phyloP scores from a whole-genome alignment of 1,284 basidiomycete genomes.

The Peniophora sp. region DNA sequence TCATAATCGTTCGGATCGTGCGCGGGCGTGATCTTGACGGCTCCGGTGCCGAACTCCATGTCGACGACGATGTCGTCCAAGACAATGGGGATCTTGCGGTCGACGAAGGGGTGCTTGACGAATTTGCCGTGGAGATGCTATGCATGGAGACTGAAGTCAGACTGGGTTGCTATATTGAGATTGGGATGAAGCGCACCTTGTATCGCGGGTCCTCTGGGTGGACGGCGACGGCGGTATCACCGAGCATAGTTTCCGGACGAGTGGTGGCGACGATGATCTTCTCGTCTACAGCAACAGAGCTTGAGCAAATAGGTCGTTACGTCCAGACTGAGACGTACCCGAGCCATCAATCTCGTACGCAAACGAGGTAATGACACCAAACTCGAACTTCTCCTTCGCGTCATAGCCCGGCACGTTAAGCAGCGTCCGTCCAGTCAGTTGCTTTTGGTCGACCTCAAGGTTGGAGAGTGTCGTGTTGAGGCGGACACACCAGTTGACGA shows the following conservation, averaged over 20 bases:
- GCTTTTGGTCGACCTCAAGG: slow-evolving; percentile 95
- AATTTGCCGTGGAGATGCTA: slow-evolving; percentile 91
- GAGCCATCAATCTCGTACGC: slow-evolving; percentile 88
- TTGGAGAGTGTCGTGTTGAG: slow-evolving; percentile 97
- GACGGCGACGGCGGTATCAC: slow-evolving; percentile 96
- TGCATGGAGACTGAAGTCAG: not conserved
- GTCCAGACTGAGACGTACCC: slow-evolving; percentile 28
- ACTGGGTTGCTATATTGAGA: not conserved
- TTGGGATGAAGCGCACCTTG: slow-evolving; percentile 29
- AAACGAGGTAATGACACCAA: slow-evolving; percentile 95
- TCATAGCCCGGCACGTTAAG: slow-evolving; percentile 94
- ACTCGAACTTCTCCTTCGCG: slow-evolving; percentile 91
- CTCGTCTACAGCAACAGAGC: slow-evolving; percentile 51
- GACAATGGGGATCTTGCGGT: slow-evolving; percentile 85
- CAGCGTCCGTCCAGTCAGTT: slow-evolving; percentile 83
- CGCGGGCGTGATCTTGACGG: slow-evolving; percentile 99
- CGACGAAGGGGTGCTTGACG: slow-evolving; percentile 85
- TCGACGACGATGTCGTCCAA: slow-evolving; percentile 79
- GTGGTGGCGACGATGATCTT: slow-evolving; percentile 94
- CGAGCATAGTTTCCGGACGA: slow-evolving; percentile 98
- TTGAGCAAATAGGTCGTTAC: not conserved
- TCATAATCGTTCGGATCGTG: slow-evolving; percentile 99
- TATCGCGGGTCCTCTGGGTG: slow-evolving; percentile 95
- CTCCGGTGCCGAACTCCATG: slow-evolving; percentile 96
- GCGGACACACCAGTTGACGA: slow-evolving; percentile 98